These are phyloP conservation scores for Penicillium turbatum DNA, from an alignment of 495 filamentous ascomycete genomes.

Conservation along the genomic window DNA sequence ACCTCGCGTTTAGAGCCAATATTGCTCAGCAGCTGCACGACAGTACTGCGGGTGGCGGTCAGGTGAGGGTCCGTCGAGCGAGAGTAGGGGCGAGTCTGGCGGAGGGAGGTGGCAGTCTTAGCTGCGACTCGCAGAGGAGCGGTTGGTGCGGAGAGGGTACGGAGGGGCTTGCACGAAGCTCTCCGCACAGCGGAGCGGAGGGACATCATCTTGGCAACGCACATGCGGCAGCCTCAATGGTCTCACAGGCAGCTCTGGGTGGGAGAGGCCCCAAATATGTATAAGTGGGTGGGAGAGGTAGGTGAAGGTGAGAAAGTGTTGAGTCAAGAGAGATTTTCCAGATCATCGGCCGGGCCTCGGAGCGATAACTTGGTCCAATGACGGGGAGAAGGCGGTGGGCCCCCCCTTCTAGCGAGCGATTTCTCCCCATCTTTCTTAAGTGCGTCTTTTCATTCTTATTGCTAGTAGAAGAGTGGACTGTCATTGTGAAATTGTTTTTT, in stretches of 20 bases:
- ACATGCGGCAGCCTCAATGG: conserved; percentile 49
- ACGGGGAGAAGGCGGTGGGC: conserved; percentile 15
- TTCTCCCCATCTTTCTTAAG: conserved; percentile 7
- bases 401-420: conserved; percentile 9
- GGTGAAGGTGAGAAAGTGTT: conserved; percentile 16
- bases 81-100: conserved; percentile 43
- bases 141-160: conserved; percentile 45
- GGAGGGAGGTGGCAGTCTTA: conserved; percentile 20
- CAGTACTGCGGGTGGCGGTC: conserved; percentile 73
- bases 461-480: too few species aligned
- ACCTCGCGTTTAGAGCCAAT: conserved; percentile 97
- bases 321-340: conserved; percentile 24
- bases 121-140: conserved; percentile 30
- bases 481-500: too few species aligned
- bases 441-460: neutral
- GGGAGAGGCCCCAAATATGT: conserved; percentile 14
- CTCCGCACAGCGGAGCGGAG: conserved; percentile 51
- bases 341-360: conserved; percentile 31
- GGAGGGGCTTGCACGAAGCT: conserved; percentile 46
- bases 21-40: conserved; percentile 91
- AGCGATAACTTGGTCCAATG: conserved; percentile 19
- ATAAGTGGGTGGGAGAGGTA: conserved; percentile 9
- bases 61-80: conserved; percentile 45
- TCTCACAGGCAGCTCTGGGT: conserved; percentile 18
- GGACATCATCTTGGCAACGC: conserved; percentile 46